These are phyloP conservation scores for Durio zibethinus DNA, from an alignment of 345 rosid genomes.

Conservation along the genomic window DNA sequence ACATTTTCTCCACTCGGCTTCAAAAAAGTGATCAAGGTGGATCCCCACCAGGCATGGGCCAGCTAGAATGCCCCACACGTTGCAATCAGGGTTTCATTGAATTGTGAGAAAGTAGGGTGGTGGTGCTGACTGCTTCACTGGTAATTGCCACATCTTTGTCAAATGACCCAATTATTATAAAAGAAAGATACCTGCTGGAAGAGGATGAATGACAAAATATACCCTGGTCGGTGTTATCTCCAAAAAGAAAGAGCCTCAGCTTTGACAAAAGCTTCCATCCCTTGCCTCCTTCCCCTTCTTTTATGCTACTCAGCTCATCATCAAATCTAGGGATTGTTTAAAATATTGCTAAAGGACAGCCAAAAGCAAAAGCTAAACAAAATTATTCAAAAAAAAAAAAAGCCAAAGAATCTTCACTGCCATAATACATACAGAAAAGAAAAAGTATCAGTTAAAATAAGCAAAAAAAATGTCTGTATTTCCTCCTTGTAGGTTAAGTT, in stretches of 20 bases:
- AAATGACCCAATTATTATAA: background rate
- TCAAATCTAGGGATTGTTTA: background rate
- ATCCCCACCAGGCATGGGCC: background rate
- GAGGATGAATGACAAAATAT: background rate
- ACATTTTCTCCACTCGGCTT: background rate
- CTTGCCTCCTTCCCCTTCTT: background rate
- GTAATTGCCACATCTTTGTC: slow-evolving; percentile 2
- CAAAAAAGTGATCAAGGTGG: background rate
- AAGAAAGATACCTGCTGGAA: background rate
- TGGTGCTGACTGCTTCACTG: slow-evolving; percentile 7
- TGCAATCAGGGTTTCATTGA: slow-evolving; percentile 1
- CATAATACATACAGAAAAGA: background rate
- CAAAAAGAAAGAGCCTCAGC: background rate
- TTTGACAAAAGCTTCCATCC: slow-evolving; percentile 12
- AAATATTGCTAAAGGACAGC: background rate
- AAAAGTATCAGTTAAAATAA: background rate
- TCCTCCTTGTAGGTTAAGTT: slow-evolving; percentile 8
- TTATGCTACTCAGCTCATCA: slow-evolving; percentile 9
- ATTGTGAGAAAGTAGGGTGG: background rate
- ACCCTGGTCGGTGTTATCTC: background rate
- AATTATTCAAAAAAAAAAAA: no score
- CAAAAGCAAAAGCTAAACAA: slow-evolving; percentile 6
- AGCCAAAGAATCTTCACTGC: slow-evolving; percentile 5
- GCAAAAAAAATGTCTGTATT: background rate
- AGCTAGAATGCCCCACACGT: background rate